Evolutionary conservation across 495 filamentous ascomycete genomes (phyloP), one percentile per base, ranked within the genome.

Genomic region (Xylaria flabelliformis): DNA sequence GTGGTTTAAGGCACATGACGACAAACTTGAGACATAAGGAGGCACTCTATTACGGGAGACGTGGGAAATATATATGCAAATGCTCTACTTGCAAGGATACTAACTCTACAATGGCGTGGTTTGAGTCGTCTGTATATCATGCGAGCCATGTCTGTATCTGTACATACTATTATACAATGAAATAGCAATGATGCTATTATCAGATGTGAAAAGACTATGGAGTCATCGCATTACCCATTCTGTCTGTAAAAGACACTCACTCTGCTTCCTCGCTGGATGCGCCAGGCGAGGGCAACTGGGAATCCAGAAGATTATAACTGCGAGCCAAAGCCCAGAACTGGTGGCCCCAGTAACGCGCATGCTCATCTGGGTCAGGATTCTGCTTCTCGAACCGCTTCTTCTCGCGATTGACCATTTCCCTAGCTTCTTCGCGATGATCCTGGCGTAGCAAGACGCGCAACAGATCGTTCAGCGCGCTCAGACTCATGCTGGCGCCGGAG

Each of bases 381-480:
- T 80, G 80, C 39, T 73, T 71, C 63, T 73, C 74, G 69, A 72
- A 74, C 63, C 66, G 72, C 69, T 53, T 83, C 82, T 67, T 86
- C 80, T 67, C 68, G 48, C 19, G 83, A 74, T 61, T 82, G 29
- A 81, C 83, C 59, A 83, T 26, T n/a, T 51, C 73, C 73, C 50
- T 80, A 41, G 76, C 84, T 70, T 74, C 76, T 2, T 70, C 53
- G 15, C 61, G 29, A 77, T 80, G 83, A 26, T 86, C 85, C 10
- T 81, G 76, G 1, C 74, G 72, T 19, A 83, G 74, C 72, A 93
- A 75, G 13, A 85, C 82, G 32, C 64, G 51, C 51, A 92, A 74
- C 42, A 89, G 78, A 41, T 79, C 79, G 21, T 74, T 70, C 70
- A 91, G 80, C 19, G 86, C 68, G 41, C 62, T 79, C 75, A 92